Evolutionary conservation across 257 asterid species (phyloP).

Genomic region (Rhazya stricta): DNA sequence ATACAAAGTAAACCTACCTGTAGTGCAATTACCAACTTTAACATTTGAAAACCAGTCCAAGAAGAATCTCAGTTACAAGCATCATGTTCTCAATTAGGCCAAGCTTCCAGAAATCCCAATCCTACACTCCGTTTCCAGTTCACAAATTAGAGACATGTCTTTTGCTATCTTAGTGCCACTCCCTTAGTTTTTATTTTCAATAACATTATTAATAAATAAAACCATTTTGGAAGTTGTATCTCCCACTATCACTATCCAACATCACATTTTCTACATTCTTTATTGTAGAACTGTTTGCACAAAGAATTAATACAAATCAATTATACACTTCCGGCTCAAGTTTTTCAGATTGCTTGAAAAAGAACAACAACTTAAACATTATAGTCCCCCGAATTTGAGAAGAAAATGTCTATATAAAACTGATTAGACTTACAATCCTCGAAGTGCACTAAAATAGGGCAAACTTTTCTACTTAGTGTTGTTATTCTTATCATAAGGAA

Average conservation of each 20-base stretch:
- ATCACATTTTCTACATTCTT: too few relatives aligned
- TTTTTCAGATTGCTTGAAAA: neutral
- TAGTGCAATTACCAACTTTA: neutral
- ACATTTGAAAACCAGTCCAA: neutral
- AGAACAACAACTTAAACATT: neutral
- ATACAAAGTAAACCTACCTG: neutral
- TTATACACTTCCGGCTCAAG: neutral
- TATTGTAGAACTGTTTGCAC: neutral
- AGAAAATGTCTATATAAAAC: neutral
- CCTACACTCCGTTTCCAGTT: neutral
- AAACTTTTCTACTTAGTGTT: neutral
- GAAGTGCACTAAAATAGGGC: neutral
- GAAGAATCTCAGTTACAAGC: neutral
- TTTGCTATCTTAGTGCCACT: neutral
- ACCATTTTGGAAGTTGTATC: neutral
- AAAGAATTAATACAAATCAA: neutral
- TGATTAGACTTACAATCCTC: neutral
- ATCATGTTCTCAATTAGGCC: neutral
- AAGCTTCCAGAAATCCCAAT: too few relatives aligned
- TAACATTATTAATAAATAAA: neutral
- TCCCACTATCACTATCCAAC: neutral
- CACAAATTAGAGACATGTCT: neutral
- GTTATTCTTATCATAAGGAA: neutral
- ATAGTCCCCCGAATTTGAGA: neutral
- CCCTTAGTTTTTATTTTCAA: neutral